Evolutionary conservation across 768 basidiomycete genomes (phyloP), one percentile per base, ranked within the genome.

Genomic region (Lactarius quietus): DNA sequence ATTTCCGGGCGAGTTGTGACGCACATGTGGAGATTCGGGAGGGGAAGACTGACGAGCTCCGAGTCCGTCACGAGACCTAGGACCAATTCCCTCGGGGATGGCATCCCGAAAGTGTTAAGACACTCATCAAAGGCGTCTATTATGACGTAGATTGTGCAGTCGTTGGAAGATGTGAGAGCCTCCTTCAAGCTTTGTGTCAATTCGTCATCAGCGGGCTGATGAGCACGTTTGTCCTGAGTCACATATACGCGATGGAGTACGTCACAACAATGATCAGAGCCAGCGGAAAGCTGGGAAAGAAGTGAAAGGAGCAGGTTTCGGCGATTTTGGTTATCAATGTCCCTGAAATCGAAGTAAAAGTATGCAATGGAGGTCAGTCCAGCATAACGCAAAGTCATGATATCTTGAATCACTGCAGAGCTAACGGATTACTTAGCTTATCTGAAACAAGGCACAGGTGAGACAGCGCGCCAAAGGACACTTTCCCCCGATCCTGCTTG

Each of bases 111-210:
- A 26, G 20, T 57, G 56, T 57, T 14, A 8, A 35, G 56, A 57
- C 56, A 57, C 23, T 57, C 56, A 35, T 57, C 56, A 8, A 57
- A 23, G n/a, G 56, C 56, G 23, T 57, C 56, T 23, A 57, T 1
- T 6, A 57, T 38, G 23, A 57, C 26, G 56, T 57, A 36, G 33
- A 26, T 33, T 26, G 53, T 20, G 29, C 26, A 7, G 48, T 51
- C 48, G 7, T 26, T 2, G 23, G 26, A 26, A 14, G 26, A 26
- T 6, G 23, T 14, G 48, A 51, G 26, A 1, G 48, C 15, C 48
- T 51, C 48, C 26, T 51, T 51, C 3, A 51, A 23, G 26, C 26
- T 9, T 54, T 54, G 53, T 23, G n/a, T 38, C 35, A 35, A 36
- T n/a, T 31, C 23, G 5, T 57, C 56, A 35, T 57, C 56, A 9